Evolutionary conservation across 1,284 basidiomycete genomes (phyloP).

Genomic region (Bondarzewia mesenterica): DNA sequence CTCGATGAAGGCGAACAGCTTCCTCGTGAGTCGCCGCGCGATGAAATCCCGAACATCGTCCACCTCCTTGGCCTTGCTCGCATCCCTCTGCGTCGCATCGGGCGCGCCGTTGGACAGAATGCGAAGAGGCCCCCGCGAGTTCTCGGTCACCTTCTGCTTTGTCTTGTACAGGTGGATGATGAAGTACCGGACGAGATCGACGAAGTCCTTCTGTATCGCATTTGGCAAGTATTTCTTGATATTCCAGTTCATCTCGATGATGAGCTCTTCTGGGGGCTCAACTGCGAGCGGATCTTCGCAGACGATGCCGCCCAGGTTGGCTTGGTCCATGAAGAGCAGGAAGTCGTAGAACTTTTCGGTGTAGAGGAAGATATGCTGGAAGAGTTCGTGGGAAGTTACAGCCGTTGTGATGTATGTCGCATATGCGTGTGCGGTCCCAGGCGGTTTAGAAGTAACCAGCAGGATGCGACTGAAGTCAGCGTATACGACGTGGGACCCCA

Average conservation of each 20-base stretch:
- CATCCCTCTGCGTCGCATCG: slow-evolving; percentile 59
- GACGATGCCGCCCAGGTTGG: slow-evolving; percentile 89
- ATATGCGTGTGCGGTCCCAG: slow-evolving; percentile 92
- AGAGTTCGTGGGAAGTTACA: slow-evolving; percentile 90
- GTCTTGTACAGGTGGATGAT: slow-evolving; percentile 82
- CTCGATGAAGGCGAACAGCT: slow-evolving; percentile 68
- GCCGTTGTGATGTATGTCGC: slow-evolving; percentile 92
- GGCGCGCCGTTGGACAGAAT: slow-evolving; percentile 63
- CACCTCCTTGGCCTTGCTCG: slow-evolving; percentile 61
- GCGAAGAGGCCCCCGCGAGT: slow-evolving; percentile 66
- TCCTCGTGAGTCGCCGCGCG: slow-evolving; percentile 74
- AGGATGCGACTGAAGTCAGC: slow-evolving; percentile 93
- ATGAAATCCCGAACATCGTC: slow-evolving; percentile 72
- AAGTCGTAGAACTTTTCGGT: slow-evolving; percentile 94
- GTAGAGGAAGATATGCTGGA: slow-evolving; percentile 87
- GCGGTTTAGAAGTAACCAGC: slow-evolving; percentile 92
- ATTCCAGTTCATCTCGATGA: slow-evolving; percentile 93
- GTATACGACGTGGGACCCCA: slow-evolving; percentile 91
- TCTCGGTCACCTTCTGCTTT: slow-evolving; percentile 56
- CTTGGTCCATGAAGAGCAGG: slow-evolving; percentile 91
- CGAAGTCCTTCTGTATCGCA: slow-evolving; percentile 78
- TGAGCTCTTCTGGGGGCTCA: slow-evolving; percentile 57
- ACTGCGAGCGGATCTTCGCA: slow-evolving; percentile 70
- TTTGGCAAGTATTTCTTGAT: slow-evolving; percentile 87
- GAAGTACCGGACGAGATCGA: slow-evolving; percentile 71